Conservation (phyloP, 805 yeast species). For the Barnettozyma sucrosica region DNA sequence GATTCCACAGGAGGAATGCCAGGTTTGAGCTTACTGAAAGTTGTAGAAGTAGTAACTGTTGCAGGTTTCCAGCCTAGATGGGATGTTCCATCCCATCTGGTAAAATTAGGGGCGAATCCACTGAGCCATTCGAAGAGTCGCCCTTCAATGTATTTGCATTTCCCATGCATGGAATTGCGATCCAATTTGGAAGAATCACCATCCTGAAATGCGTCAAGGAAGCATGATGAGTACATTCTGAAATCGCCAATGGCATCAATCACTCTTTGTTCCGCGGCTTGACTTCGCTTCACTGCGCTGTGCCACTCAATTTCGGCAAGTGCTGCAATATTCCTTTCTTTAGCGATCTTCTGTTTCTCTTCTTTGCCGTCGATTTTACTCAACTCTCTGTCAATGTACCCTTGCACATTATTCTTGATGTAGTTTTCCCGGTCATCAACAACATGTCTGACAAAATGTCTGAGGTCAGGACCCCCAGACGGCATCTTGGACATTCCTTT, state of each 20-base stretch:
- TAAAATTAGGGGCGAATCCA: not conserved
- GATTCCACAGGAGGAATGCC: not conserved
- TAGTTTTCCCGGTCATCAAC: not conserved
- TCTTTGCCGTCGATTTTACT: not conserved
- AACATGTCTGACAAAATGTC: not conserved
- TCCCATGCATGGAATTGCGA: not conserved
- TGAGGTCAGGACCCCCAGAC: not conserved
- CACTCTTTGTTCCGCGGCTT: not conserved
- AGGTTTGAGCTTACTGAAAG: not conserved
- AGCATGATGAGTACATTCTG: not conserved
- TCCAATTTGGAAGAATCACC: not conserved
- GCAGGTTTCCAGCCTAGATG: not conserved
- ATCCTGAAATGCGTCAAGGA: not conserved
- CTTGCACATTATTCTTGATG: not conserved
- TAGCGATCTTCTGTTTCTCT: not conserved
- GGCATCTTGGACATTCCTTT: not conserved
- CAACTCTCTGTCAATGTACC: not conserved
- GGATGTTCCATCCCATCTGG: not conserved
- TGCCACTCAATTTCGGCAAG: not conserved
- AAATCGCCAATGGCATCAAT: not conserved
- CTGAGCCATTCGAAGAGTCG: not conserved
- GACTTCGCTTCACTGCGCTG: not conserved
- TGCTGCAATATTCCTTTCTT: not conserved
- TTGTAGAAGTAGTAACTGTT: not conserved
- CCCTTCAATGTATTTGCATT: not conserved